phyloP scores from a whole-genome alignment of 305 asterid species.

The Plantago coronopus region DNA sequence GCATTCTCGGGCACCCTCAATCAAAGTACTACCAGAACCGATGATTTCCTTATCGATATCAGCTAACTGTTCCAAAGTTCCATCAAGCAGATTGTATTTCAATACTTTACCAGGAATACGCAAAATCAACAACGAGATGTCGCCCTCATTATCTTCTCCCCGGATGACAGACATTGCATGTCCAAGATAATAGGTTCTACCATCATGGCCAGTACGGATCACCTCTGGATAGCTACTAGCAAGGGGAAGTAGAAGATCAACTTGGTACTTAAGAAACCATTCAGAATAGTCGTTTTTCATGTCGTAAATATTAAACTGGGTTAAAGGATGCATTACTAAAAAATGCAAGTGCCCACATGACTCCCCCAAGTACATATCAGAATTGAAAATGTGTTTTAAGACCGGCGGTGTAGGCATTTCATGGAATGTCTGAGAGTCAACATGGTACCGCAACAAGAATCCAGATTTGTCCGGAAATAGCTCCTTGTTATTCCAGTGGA shows the following conservation, averaged over 20 bases:
- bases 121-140: not conserved
- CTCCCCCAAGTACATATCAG: too few species aligned
- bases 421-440: too few species aligned
- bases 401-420: too few species aligned
- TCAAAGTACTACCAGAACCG: too few species aligned
- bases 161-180: not conserved
- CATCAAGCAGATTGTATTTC: not conserved
- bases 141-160: not conserved
- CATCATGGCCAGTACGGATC: not conserved
- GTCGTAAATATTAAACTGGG: constrained; percentile 2
- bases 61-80: not conserved
- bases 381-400: too few species aligned
- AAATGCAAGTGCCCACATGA: too few species aligned
- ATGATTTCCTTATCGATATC: not conserved
- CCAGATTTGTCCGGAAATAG: too few species aligned
- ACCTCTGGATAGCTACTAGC: not conserved
- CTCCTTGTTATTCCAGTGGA: not conserved
- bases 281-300: constrained; percentile 1
- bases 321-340: too few species aligned
- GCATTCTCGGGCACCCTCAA: too few species aligned
- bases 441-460: too few species aligned
- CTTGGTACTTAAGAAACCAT: not conserved
- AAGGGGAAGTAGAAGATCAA: not conserved
- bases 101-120: not conserved
- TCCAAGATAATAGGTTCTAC: not conserved